Evolutionary conservation across 2,329 filamentous ascomycete species (phyloP).

Genomic region (Ilyonectria sp.): DNA sequence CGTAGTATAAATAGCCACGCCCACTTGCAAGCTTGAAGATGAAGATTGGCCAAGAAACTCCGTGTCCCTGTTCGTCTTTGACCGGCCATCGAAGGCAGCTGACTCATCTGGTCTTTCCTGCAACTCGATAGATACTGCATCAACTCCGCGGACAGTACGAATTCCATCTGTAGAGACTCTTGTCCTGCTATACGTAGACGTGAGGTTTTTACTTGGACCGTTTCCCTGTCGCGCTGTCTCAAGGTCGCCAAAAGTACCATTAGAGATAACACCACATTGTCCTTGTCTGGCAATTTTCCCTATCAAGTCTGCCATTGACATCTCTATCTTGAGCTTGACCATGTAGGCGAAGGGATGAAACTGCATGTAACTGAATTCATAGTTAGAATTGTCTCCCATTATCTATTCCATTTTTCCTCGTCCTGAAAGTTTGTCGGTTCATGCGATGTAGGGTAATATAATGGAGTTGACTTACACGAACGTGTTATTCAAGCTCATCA

Average conservation of each 20-base stretch:
- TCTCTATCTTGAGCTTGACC: slow-evolving; percentile 69
- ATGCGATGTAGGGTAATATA: too few relatives aligned
- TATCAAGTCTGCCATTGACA: slow-evolving; percentile 68
- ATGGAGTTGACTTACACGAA: slow-evolving; percentile 42
- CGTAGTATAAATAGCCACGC: not conserved
- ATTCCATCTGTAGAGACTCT: not conserved
- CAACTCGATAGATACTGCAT: not conserved
- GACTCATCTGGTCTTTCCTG: not conserved
- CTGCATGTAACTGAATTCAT: slow-evolving; percentile 56
- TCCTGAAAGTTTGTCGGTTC: not conserved
- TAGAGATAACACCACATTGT: slow-evolving; percentile 35
- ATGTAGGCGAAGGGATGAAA: slow-evolving; percentile 68
- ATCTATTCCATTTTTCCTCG: not conserved
- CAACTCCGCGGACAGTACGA: not conserved
- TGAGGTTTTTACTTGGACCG: too few relatives aligned
- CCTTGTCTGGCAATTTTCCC: slow-evolving; percentile 53
- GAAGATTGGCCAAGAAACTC: not conserved
- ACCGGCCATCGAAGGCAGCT: not conserved
- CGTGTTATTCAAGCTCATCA: slow-evolving; percentile 48
- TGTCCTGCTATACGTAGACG: too few relatives aligned
- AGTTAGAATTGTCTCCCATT: not conserved
- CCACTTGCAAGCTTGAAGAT: not conserved
- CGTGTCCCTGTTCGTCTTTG: not conserved
- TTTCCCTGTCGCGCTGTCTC: too few relatives aligned
- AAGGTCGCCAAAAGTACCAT: slow-evolving; percentile 35